Evolutionary conservation across 2,329 filamentous ascomycete species (phyloP), one percentile per base, ranked within the genome.

Genomic region (Rhynchosporium agropyri): DNA sequence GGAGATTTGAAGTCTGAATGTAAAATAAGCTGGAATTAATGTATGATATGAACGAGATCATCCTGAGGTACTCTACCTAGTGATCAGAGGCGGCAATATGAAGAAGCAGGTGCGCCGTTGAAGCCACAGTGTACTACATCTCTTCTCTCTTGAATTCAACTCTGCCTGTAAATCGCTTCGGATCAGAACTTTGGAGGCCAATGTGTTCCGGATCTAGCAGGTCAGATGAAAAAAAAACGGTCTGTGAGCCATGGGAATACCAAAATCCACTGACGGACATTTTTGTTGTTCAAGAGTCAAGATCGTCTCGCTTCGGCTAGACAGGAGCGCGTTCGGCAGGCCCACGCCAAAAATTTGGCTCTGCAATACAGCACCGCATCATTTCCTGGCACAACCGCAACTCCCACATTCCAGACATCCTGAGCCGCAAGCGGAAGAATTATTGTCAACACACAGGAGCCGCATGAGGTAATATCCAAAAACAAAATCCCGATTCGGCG

Each of bases 231-330:
- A 6, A 5, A 36, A 36, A 36, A n/a, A n/a, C 42, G 20, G 15
- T 43, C 12, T n/a, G 3, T 46, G n/a, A 26, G 20, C n/a, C 20
- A 20, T 28, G 7, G 20, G 20, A 26, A 40, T 40, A 9, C 28
- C 15, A 53, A 38, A n/a, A 26, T 5, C n/a, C 31, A 33, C 15
- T 51, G 13, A 9, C 20, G 7, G 20, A 31, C 36, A 42, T 54
- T 26, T 20, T 42, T 54, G 36, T 54, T 54, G 36, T 54, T 54
- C 51, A n/a, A 49, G 33, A 49, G 49, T 54, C 51, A n/a, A 49
- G 33, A 49, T 58, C 45, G 45, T 31, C 42, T 58, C 56, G 56
- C 56, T 58, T 58, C 31, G 56, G 56, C 56, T 58, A 49, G 9
- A 6, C 5, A 9, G 31, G 42, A 49, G 45, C 31, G 12, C 50